Evolutionary conservation across 208 protist genomes (phyloP).

Genomic region (Acanthamoeba quina): DNA sequence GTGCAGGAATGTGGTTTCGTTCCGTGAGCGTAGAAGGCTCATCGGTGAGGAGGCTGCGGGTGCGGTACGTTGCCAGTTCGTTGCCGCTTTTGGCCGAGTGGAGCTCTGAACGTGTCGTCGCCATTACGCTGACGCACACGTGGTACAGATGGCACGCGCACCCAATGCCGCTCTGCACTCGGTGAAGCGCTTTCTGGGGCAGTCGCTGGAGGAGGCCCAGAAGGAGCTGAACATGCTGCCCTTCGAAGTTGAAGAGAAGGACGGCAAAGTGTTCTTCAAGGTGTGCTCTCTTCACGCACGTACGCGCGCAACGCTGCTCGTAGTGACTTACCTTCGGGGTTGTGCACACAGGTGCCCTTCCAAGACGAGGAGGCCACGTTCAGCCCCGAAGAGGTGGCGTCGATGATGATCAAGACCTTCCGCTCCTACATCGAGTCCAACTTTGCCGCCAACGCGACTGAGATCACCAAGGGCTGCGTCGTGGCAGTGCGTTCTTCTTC

Average conservation of each 20-base stretch:
- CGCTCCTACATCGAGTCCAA: conserved; percentile 44
- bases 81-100: too few species aligned
- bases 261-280: conserved; percentile 25
- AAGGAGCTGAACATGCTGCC: conserved; percentile 62
- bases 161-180: conserved; percentile 45
- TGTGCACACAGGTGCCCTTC: conserved; percentile 50
- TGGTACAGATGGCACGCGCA: conserved; percentile 34
- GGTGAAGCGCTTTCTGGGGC: conserved; percentile 47
- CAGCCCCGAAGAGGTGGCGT: conserved; percentile 42
- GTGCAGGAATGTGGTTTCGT: conserved; percentile 49
- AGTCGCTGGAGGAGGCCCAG: conserved; percentile 22
- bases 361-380: conserved; percentile 43
- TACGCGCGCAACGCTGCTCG: not conserved
- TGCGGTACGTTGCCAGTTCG: not conserved
- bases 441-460: conserved; percentile 1
- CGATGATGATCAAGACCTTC: conserved; percentile 68
- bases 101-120: not conserved
- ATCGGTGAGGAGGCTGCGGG: conserved; percentile 45
- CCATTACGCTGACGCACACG: not conserved
- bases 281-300: not conserved
- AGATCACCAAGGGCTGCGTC: conserved; percentile 48
- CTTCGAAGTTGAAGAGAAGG: conserved; percentile 1
- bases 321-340: not conserved
- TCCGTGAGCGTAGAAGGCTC: conserved; percentile 28
- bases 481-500: not conserved